These are phyloP conservation scores for Salmacisia buchloeana DNA, from an alignment of 1,284 basidiomycete genomes.

Conservation along the genomic window DNA sequence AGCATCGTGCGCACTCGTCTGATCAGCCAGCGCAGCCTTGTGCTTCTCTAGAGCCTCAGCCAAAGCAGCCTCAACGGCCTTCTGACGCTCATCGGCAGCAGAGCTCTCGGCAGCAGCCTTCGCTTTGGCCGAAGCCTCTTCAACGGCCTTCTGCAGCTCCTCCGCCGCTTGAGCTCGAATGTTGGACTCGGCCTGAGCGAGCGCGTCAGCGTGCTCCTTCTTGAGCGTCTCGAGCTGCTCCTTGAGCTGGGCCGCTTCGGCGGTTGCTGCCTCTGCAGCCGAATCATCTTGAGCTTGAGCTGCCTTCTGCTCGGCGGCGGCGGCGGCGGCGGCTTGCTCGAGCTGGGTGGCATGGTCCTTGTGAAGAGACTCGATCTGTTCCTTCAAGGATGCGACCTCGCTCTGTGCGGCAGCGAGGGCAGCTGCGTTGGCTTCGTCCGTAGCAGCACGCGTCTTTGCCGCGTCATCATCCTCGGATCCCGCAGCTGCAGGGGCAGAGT, in stretches of 20 bases:
- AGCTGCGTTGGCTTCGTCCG: neutral
- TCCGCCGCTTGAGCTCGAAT: too few relatives aligned
- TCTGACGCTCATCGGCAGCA: too few relatives aligned
- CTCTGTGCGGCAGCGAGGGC: neutral
- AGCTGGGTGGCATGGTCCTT: slow-evolving; percentile 31
- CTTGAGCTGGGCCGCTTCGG: neutral
- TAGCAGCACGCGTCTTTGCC: too few relatives aligned
- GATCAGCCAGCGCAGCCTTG: neutral
- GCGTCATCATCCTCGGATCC: neutral
- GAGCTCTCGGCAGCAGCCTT: too few relatives aligned
- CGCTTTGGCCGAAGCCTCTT: too few relatives aligned
- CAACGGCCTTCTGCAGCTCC: too few relatives aligned
- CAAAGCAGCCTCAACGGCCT: too few relatives aligned
- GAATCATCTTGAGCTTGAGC: neutral
- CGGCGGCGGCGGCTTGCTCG: slow-evolving; percentile 27
- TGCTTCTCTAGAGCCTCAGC: too few relatives aligned
- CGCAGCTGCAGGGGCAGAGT: neutral
- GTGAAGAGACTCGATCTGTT: slow-evolving; percentile 26
- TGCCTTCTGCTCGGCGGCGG: slow-evolving; percentile 1
- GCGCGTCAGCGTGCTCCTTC: neutral
- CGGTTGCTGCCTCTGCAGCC: neutral
- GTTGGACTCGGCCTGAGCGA: neutral
- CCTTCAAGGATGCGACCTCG: slow-evolving; percentile 12
- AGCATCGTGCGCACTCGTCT: neutral
- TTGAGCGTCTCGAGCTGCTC: slow-evolving; percentile 12